Evolutionary conservation across 2,329 filamentous ascomycete species (phyloP), one percentile per base, ranked within the genome.

Genomic region (Paraphaeosphaeria sporulosa): DNA sequence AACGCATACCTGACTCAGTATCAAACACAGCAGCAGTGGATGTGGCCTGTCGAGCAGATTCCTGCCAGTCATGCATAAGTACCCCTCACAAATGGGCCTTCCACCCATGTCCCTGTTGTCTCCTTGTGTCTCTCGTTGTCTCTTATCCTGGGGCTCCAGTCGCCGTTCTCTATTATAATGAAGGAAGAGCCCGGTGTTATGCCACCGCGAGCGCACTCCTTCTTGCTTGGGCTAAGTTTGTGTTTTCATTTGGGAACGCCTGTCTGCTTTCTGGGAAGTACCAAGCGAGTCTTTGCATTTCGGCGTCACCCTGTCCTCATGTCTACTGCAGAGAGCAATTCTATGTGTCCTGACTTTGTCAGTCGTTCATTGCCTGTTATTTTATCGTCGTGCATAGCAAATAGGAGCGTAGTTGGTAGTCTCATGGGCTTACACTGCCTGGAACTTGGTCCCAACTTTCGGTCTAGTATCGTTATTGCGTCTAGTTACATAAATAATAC

Each of bases 231-330:
- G 52, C 40, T 44, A 46, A 46, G 52, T 46, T 46, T 36, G 52
- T 55, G 51, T 23, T 47, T 55, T 47, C 52, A 55, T 55, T 55
- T 47, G 52, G 52, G 52, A 30, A 38, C 25, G 52, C 42, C 30
- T 47, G 52, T 55, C 42, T 55, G 44, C 25, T 40, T 52, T 27
- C 34, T 19, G 17, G 21, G 13, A 15, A 17, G 17, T 7, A n/a
- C 8, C 15, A 17, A 17, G 36, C 34, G 5, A 36, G 13, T 36
- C 27, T 44, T 44, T 54, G 51, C 51, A 54, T 54, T 44, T 27
- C 44, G 51, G 27, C 17, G 52, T 30, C 38, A 46, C 42, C 52
- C 42, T 46, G 30, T 55, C 52, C 21, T 55, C 25, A 21, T 13
- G 17, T n/a, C 23, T 30, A 17, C 15, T 54, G 25, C 21, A 21